phyloP scores from a whole-genome alignment of 2,329 filamentous ascomycete species.

The Aurifilum marmelostoma region DNA sequence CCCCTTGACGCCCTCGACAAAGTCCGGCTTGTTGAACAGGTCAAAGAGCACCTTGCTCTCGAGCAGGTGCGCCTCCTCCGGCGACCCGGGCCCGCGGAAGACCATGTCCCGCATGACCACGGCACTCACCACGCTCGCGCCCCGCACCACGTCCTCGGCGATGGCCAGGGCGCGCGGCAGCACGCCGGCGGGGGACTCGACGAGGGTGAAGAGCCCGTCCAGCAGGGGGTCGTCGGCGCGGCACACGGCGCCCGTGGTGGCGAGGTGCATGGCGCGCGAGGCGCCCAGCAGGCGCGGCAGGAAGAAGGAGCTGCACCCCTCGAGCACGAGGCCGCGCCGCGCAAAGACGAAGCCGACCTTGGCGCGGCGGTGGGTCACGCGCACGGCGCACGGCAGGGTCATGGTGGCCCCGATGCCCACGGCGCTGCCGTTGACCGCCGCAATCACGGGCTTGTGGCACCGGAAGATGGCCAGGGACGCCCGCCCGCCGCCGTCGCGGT shows the following conservation, averaged over 20 bases:
- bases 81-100: slow-evolving; percentile 59
- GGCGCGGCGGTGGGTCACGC: slow-evolving; percentile 57
- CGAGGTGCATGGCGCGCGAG: slow-evolving; percentile 64
- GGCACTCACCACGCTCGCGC: slow-evolving; percentile 66
- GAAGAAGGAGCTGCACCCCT: slow-evolving; percentile 73
- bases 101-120: slow-evolving; percentile 74
- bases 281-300: slow-evolving; percentile 70
- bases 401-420: slow-evolving; percentile 66
- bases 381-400: slow-evolving; percentile 58
- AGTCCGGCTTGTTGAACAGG: slow-evolving; percentile 60
- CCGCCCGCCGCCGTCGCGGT: slow-evolving; percentile 57
- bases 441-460: slow-evolving; percentile 62
- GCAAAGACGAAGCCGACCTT: slow-evolving; percentile 77
- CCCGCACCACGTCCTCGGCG: slow-evolving; percentile 67
- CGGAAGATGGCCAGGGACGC: slow-evolving; percentile 58
- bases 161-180: slow-evolving; percentile 67
- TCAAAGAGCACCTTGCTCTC: slow-evolving; percentile 68
- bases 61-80: slow-evolving; percentile 72
- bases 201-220: slow-evolving; percentile 64
- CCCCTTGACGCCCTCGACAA: slow-evolving; percentile 68
- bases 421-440: slow-evolving; percentile 61
- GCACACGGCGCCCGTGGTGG: slow-evolving; percentile 69
- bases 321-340: slow-evolving; percentile 71
- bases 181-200: slow-evolving; percentile 60
- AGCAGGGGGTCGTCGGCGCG: slow-evolving; percentile 53